Percentiles rank a stretch among this genome's conserved stretches.
These are phyloP conservation scores for Paraconiothyrium brasiliense DNA, from an alignment of 2,329 filamentous ascomycete species.

Conservation along the genomic window DNA sequence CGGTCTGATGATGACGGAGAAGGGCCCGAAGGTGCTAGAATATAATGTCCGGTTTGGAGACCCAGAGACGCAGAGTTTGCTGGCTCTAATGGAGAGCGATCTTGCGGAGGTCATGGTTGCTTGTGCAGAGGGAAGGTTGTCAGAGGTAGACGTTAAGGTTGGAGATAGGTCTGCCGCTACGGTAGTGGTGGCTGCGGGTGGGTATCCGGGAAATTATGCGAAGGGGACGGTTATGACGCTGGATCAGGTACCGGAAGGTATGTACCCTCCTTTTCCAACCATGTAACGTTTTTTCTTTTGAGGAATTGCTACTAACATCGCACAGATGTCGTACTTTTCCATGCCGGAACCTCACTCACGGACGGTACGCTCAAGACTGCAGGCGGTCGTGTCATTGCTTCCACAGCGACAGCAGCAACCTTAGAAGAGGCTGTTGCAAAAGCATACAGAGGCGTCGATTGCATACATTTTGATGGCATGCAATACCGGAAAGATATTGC, in stretches of 20 bases:
- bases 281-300: not conserved
- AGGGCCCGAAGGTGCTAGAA: constrained; percentile 83
- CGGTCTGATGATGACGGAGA: constrained; percentile 89
- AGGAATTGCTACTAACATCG: not conserved
- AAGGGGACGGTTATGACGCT: constrained; percentile 76
- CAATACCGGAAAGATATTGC: constrained; percentile 95
- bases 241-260: constrained; percentile 60
- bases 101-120: constrained; percentile 89
- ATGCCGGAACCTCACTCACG: constrained; percentile 80
- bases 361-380: constrained; percentile 74
- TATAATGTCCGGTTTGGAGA: constrained; percentile 96
- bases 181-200: constrained; percentile 91
- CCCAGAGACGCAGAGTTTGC: constrained; percentile 87
- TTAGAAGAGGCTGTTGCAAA: constrained; percentile 84
- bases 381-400: constrained; percentile 91
- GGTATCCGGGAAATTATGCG: constrained; percentile 83
- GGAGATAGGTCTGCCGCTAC: constrained; percentile 81
- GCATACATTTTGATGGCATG: constrained; percentile 86
- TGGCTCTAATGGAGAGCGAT: constrained; percentile 85
- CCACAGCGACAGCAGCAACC: constrained; percentile 79
- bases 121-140: constrained; percentile 78
- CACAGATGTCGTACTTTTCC: constrained; percentile 77
- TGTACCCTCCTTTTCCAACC: constrained; percentile 15
- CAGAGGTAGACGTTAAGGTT: constrained; percentile 73
- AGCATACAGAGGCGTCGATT: constrained; percentile 84